A percentile compares a stretch with the other conserved stretches of the same genome.
Evolutionary conservation across 2,329 filamentous ascomycete genomes (phyloP).

Genomic region (Aspergillus aculeatus): DNA sequence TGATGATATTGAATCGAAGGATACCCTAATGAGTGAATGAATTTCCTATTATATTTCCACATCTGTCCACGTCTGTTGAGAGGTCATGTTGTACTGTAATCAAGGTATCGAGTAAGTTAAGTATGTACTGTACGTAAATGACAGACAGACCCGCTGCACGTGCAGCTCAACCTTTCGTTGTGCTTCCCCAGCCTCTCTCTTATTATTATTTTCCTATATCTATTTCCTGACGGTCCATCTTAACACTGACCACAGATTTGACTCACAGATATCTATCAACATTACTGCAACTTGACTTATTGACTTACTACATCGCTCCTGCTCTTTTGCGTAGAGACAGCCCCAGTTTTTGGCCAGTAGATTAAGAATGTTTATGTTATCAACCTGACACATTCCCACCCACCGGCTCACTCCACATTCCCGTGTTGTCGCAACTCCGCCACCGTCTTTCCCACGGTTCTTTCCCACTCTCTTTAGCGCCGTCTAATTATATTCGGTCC

Average conservation of each 20-base stretch:
- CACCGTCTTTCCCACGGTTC: not conserved
- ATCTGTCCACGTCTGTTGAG: too few species aligned
- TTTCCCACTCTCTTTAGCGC: not conserved
- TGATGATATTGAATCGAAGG: slow-evolving; percentile 6
- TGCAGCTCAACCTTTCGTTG: not conserved
- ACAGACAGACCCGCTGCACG: not conserved
- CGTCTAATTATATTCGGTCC: slow-evolving; percentile 14
- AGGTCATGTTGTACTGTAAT: too few species aligned
- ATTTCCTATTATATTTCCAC: not conserved
- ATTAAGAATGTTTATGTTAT: not conserved
- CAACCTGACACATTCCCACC: not conserved
- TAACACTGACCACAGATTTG: too few species aligned
- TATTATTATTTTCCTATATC: not conserved
- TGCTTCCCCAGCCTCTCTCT: not conserved
- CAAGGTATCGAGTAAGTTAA: too few species aligned
- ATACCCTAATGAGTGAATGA: slow-evolving; percentile 7
- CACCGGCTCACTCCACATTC: not conserved
- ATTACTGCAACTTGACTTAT: too few species aligned
- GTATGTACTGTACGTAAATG: too few species aligned
- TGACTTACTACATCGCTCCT: not conserved
- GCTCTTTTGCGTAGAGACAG: too few species aligned
- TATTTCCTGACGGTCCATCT: not conserved
- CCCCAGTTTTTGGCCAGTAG: too few species aligned
- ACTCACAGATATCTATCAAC: too few species aligned
- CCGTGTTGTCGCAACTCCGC: not conserved